phyloP scores from a whole-genome alignment of 192 early-diverging fungal genomes.

The Backusella circina region DNA sequence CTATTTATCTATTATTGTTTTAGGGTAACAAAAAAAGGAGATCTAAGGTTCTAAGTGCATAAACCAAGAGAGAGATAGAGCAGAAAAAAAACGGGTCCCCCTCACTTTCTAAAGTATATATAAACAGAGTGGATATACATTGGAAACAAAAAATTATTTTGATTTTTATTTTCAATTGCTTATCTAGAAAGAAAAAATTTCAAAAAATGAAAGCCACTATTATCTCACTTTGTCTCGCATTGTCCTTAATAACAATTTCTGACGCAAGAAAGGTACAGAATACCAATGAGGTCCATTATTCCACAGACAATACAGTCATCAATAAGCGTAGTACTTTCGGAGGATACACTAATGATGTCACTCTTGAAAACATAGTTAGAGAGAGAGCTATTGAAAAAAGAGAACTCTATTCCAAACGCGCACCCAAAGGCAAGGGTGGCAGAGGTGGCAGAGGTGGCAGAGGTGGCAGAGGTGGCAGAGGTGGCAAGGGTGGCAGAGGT shows the following conservation, averaged over 20 bases:
- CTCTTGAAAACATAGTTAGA: not conserved
- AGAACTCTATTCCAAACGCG: not conserved
- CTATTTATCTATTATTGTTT: not conserved
- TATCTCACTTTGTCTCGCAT: not conserved
- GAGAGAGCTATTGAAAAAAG: not conserved
- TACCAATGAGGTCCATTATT: not conserved
- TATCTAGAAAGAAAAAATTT: not conserved
- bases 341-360: not conserved
- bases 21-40: not conserved
- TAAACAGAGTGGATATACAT: not conserved
- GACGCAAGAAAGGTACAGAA: not conserved
- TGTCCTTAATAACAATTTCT: not conserved
- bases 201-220: not conserved
- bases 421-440: no score
- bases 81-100: not conserved
- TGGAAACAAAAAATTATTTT: not conserved
- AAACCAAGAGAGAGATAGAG: not conserved
- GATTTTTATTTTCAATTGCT: not conserved
- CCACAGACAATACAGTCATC: not conserved
- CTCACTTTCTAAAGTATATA: not conserved
- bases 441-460: not conserved
- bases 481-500: not conserved
- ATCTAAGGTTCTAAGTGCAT: not conserved
- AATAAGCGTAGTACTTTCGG: not conserved
- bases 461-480: not conserved